A percentile compares a stretch with the other conserved stretches of the same genome.
phyloP scores from a whole-genome alignment of 129 eudicot genomes.

The Flaveria sonorensis region DNA sequence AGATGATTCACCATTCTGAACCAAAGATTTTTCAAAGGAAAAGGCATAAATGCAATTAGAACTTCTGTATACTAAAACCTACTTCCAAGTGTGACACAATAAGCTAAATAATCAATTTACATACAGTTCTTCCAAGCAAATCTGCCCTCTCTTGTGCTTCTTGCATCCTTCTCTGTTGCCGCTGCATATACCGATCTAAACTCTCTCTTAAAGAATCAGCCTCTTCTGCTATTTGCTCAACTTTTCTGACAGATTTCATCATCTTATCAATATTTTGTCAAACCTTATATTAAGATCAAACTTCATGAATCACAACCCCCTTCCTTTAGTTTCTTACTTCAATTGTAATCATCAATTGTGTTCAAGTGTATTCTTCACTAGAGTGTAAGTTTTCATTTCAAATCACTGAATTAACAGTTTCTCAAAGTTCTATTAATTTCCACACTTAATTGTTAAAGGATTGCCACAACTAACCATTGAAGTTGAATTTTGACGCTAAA shows the following conservation, averaged over 20 bases:
- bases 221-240: conserved; percentile 95
- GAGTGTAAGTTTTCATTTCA: conserved; percentile 2
- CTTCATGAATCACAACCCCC: neutral
- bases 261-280: conserved; percentile 8
- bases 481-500: conserved; percentile 6
- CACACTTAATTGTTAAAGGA: neutral
- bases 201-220: conserved; percentile 86
- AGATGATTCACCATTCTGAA: conserved; percentile 87
- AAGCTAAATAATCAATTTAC: conserved; percentile 21
- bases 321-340: neutral
- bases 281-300: conserved; percentile 17
- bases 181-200: conserved; percentile 68
- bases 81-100: conserved; percentile 3
- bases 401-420: no score
- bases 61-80: conserved; percentile 2
- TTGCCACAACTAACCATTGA: neutral
- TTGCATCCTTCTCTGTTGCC: conserved; percentile 73
- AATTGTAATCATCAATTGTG: neutral
- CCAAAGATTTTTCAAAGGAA: conserved; percentile 16
- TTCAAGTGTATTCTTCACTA: neutral
- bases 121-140: conserved; percentile 93
- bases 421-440: no score
- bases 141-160: conserved; percentile 96
- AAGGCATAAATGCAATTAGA: conserved; percentile 13
- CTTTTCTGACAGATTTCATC: conserved; percentile 63